Conservation (phyloP, 176 grass and related monocot genomes). For the Avena insularis region DNA sequence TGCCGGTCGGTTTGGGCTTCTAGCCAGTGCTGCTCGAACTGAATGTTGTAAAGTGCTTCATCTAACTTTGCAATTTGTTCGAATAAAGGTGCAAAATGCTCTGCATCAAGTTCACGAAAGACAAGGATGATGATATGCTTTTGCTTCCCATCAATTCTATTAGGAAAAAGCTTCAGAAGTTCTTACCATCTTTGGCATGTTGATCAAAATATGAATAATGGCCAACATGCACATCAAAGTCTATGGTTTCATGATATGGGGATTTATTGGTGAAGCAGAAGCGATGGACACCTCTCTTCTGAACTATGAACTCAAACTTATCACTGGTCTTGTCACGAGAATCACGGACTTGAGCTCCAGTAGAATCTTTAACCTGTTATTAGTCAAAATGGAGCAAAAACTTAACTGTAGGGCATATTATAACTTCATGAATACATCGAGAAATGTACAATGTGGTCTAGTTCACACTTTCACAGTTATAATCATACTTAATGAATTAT, state of each 20-base stretch:
- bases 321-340: constrained; percentile 85
- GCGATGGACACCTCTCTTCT: constrained; percentile 83
- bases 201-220: constrained; percentile 96
- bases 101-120: constrained; percentile 49
- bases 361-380: constrained; percentile 83
- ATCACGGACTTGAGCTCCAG: constrained; percentile 72
- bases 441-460: neutral
- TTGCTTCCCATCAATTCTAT: constrained; percentile 6
- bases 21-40: constrained; percentile 99
- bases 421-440: neutral
- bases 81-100: constrained; percentile 88
- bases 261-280: constrained; percentile 97
- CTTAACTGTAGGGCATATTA: neutral
- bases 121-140: neutral
- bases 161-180: constrained; percentile 9
- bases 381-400: constrained; percentile 25
- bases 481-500: constrained; percentile 8
- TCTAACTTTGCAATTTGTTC: constrained; percentile 98
- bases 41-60: constrained; percentile 98
- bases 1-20: constrained; percentile 98
- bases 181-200: constrained; percentile 97
- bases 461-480: neutral
- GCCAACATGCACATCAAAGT: constrained; percentile 94
- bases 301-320: constrained; percentile 96
- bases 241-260: constrained; percentile 94